A percentile compares a stretch with the other conserved stretches of the same genome.
phyloP scores from a whole-genome alignment of 257 asterid species.

The Lycium ferocissimum region DNA sequence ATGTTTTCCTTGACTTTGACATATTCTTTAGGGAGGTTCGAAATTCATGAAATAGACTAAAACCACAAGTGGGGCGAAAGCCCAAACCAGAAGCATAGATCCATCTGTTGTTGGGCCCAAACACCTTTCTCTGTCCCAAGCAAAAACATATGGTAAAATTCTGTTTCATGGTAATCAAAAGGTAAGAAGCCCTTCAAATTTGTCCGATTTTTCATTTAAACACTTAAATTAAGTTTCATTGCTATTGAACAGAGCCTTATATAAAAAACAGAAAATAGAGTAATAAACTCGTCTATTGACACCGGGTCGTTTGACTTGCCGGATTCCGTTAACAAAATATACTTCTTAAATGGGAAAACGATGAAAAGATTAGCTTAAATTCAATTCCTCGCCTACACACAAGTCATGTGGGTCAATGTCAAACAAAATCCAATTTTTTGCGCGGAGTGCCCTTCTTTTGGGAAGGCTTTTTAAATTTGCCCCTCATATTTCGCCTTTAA shows the following conservation, averaged over 20 bases:
- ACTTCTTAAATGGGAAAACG: background rate
- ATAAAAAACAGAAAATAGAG: background rate
- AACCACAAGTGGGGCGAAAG: background rate
- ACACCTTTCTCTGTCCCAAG: too few species aligned
- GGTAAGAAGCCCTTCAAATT: too few species aligned
- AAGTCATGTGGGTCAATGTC: background rate
- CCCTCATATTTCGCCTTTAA: too few species aligned
- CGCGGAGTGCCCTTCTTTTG: too few species aligned
- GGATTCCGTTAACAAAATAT: background rate
- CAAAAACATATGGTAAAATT: too few species aligned
- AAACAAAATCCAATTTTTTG: background rate
- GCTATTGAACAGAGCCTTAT: too few species aligned
- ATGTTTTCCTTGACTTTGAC: background rate
- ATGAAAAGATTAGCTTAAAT: background rate
- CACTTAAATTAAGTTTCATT: too few species aligned
- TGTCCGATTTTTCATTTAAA: too few species aligned
- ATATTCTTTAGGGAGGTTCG: background rate
- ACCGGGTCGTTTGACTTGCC: background rate
- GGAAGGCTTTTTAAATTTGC: too few species aligned
- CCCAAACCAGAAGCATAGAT: background rate
- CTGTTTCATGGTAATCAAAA: background rate
- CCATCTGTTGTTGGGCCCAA: slow-evolving; percentile 14
- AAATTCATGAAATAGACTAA: background rate
- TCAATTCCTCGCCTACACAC: background rate
- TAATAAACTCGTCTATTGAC: background rate